phyloP scores from a whole-genome alignment of 176 grass and related monocot species.

The Elymus sibiricus region DNA sequence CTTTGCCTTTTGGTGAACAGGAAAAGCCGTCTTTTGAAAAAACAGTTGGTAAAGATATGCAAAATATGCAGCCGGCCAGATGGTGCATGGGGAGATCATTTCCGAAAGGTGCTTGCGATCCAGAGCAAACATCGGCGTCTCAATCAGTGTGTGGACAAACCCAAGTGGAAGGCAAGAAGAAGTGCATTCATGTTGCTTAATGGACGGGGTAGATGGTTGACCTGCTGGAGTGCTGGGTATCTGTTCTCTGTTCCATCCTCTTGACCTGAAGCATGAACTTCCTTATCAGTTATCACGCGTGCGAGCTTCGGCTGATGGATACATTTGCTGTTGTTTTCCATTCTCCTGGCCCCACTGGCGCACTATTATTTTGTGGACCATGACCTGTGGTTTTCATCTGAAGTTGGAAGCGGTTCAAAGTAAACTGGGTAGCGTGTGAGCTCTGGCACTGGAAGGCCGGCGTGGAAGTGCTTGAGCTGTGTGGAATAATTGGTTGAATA shows the following conservation, averaged over 20 bases:
- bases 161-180: neutral
- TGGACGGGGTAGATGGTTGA: neutral
- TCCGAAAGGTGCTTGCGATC: neutral
- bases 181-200: neutral
- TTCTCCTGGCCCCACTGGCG: neutral
- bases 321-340: neutral
- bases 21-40: neutral
- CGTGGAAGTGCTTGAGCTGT: neutral
- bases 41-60: constrained; percentile 2
- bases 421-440: neutral
- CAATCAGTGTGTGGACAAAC: neutral
- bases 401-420: neutral
- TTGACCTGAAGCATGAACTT: neutral
- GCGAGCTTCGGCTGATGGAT: neutral
- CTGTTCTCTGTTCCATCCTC: neutral
- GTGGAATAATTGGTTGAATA: too few relatives aligned
- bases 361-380: neutral
- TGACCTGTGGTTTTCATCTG: neutral
- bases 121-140: neutral
- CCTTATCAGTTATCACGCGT: neutral
- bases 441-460: neutral
- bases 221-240: neutral
- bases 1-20: neutral
- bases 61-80: neutral
- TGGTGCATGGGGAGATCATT: neutral